These are phyloP conservation scores for Cercospora beticola DNA, from an alignment of 2,329 filamentous ascomycete genomes.

Conservation along the genomic window DNA sequence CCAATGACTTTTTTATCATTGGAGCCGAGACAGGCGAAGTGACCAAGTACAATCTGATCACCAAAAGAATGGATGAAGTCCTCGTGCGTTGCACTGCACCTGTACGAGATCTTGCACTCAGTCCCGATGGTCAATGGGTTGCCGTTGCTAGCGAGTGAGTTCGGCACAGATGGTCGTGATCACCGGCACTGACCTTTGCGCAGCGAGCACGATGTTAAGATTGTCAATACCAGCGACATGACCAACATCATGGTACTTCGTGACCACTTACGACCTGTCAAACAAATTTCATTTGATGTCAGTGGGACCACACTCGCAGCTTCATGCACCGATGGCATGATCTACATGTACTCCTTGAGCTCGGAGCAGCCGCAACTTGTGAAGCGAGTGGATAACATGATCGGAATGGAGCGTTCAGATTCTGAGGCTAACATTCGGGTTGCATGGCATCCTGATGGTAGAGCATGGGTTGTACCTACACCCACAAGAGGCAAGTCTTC, in stretches of 20 bases:
- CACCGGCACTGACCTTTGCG: constrained; percentile 22
- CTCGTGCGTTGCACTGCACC: constrained; percentile 82
- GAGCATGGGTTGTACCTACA: constrained; percentile 83
- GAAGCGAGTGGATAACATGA: constrained; percentile 80
- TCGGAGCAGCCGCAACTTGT: constrained; percentile 78
- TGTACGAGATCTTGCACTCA: constrained; percentile 80
- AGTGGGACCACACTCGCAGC: constrained; percentile 73
- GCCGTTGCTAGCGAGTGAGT: constrained; percentile 89
- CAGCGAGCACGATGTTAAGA: constrained; percentile 81
- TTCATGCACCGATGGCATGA: constrained; percentile 81
- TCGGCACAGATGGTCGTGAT: not conserved
- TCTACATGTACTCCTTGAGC: constrained; percentile 86
- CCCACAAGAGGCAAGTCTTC: constrained; percentile 57
- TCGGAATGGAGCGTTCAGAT: constrained; percentile 74
- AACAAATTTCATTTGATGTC: constrained; percentile 85
- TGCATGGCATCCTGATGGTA: constrained; percentile 91
- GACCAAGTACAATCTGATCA: constrained; percentile 81
- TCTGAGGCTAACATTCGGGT: constrained; percentile 72
- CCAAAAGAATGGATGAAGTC: constrained; percentile 73
- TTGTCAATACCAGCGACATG: constrained; percentile 80
- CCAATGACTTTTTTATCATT: constrained; percentile 79
- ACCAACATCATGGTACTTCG: constrained; percentile 72
- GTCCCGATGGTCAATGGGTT: constrained; percentile 78
- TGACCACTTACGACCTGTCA: constrained; percentile 77
- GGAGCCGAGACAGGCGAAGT: constrained; percentile 96